Base-by-base conservation (phyloP, 2,329 filamentous ascomycete genomes). In the Aspergillus floridensis region DNA sequence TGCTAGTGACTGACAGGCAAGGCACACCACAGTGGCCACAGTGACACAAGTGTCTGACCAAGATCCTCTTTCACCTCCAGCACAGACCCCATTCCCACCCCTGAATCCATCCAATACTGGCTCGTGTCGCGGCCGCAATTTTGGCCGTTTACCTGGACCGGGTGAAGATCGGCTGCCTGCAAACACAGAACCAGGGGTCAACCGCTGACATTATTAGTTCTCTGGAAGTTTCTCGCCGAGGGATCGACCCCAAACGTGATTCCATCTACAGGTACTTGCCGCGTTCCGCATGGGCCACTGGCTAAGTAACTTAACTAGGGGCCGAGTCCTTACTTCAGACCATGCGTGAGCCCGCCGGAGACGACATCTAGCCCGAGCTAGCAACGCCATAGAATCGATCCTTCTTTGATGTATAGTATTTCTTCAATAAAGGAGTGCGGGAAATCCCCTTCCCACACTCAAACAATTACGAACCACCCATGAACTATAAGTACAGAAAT, bases 401-500 rank as follows among this genome's bases (percentile, higher is more conserved):
- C 32, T 35, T 35, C 32, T 35, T 35, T 29, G 26, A 29, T 29
- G 26, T 7, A 7, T 22, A 22, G 26, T 29, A 29, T 7, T 29
- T 29, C 26, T 29, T 29, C 26, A 10, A 10, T 29, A 29, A 7
- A 29, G 26, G 26, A 29, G 26, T 29, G 26, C 38, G 6, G 38
- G 14, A 44, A 44, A 44, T 35, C 16, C 53, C 29, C 22, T 29
- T 41, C 14, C 26, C 35, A 19, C 41, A 16, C 24, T 8, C 53
- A 48, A 26, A 16, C 21, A 46, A 29, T 29, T 10, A 29, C 26
- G 32, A 35, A 12, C 32, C 4, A 35, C 16, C 19, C 52, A 47
- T 38, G 8, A 14, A 44, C 38, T 54, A 54, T 46, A 54, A 44
- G 47, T 55, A 55, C 41, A 55, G 31, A 19, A 55, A 61, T 31